These are phyloP conservation scores for Hypoxylon sp. DNA, from an alignment of 2,329 filamentous ascomycete genomes.

Conservation along the genomic window DNA sequence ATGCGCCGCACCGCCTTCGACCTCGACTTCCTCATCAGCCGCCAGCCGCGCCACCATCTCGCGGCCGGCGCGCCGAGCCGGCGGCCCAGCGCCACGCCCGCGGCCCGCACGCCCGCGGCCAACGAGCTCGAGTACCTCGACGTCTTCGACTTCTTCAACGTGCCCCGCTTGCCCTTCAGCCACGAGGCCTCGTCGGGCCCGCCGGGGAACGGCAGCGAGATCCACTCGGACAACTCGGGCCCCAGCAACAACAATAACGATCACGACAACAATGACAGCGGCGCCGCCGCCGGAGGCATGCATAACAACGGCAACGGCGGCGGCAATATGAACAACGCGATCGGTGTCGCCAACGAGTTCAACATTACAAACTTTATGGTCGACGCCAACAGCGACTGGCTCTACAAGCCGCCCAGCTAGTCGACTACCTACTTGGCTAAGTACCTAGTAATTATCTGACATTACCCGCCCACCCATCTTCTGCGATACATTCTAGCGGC, in stretches of 20 bases:
- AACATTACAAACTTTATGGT: slow-evolving; percentile 83
- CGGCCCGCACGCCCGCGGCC: slow-evolving; percentile 72
- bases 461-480: not conserved
- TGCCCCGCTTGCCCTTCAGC: slow-evolving; percentile 72
- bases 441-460: not conserved
- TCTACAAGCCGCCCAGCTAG: slow-evolving; percentile 62
- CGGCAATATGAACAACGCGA: slow-evolving; percentile 41
- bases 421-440: not conserved
- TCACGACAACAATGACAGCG: no score
- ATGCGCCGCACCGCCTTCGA: slow-evolving; percentile 93
- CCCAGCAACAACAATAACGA: no score
- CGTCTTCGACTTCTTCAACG: slow-evolving; percentile 94
- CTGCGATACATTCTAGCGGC: slow-evolving; percentile 7
- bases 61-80: slow-evolving; percentile 52
- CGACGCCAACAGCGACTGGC: slow-evolving; percentile 76
- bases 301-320: slow-evolving; percentile 37
- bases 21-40: slow-evolving; percentile 86
- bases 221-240: slow-evolving; percentile 26
- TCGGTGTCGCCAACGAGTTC: slow-evolving; percentile 64
- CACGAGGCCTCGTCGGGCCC: slow-evolving; percentile 46
- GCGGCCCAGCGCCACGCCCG: slow-evolving; percentile 64
- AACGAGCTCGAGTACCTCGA: slow-evolving; percentile 91
- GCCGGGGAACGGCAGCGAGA: slow-evolving; percentile 28
- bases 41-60: slow-evolving; percentile 73
- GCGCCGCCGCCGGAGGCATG: no score